Base-by-base conservation (phyloP, 805 yeast genomes). In the Saturnispora sanitii region DNA sequence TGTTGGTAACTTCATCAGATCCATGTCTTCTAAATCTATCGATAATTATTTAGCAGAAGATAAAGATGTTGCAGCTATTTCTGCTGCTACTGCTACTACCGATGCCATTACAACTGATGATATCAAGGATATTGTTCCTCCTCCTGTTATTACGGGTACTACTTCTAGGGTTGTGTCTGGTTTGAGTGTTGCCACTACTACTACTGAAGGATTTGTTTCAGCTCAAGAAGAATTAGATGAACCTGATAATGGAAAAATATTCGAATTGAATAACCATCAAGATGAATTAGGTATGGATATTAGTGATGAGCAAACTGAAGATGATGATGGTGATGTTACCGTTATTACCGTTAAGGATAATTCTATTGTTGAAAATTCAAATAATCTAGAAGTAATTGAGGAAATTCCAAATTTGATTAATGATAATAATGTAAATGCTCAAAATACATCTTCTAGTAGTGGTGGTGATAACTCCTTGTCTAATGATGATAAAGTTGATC, bases 131-230 rank as follows among this genome's bases (percentile, higher is more conserved):
- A 15, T 22, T 18, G 13, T 15, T n/a, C 25, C 25, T 4, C 31
- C 30, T 19, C 22, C 21, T 9, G 15, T 19, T 18, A 38, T 26
- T n/a, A 18, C 41, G 13, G 18, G 13, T 16, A 22, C 37, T n/a
- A 33, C 37, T 7, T 20, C 33, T 9, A 48, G 60, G 38, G 46
- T 49, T 15, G 45, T 50, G 15, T 57, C 61, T 7, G 29, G 43
- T 17, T 57, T 54, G 33, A 48, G 49, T 22, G 46, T 38, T 27
- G 45, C 57, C 6, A 55, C 57, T 8, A 50, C 61, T 7, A 38
- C 46, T 22, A 51, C 50, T 6, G 63, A 57, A 18, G 62, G 56
- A 23, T 58, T 58, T 45, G 53, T 57, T 27, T 57, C 63, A 19
- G 63, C 62, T 18, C 54, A 49, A 28, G 61, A 56, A 37, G 59